A percentile compares a stretch with the other conserved stretches of the same genome.
Evolutionary conservation across 495 filamentous ascomycete species (phyloP).

Genomic region (Xylaria venustula): DNA sequence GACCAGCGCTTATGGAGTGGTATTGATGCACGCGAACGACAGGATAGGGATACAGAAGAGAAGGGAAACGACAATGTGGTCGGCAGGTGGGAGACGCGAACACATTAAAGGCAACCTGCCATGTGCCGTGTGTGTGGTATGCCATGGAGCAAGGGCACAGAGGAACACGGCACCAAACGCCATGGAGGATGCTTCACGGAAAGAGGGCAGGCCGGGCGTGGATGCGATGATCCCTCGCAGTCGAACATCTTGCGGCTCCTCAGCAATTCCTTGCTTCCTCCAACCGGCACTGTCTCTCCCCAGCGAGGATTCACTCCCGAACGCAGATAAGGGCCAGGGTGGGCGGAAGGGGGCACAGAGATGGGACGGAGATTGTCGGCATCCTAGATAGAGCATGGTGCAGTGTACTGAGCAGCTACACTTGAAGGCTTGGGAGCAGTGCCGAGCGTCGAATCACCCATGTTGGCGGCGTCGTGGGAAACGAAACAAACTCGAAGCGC

Average conservation of each 20-base stretch:
- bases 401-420: background rate
- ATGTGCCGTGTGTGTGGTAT: too few relatives aligned
- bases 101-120: conserved; percentile 27
- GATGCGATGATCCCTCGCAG: conserved; percentile 23
- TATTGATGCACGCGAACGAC: conserved; percentile 36
- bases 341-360: conserved; percentile 5
- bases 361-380: conserved; percentile 13
- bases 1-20: conserved; percentile 53
- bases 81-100: conserved; percentile 35
- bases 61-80: conserved; percentile 19
- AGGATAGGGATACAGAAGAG: conserved; percentile 30
- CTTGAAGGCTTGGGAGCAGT: background rate
- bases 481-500: conserved; percentile 16
- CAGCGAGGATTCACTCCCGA: conserved; percentile 8
- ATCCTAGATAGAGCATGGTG: background rate
- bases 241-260: conserved; percentile 18
- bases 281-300: conserved; percentile 1
- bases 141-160: conserved; percentile 10
- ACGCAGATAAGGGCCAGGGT: conserved; percentile 1
- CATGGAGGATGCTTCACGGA: conserved; percentile 27
- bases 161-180: background rate
- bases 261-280: conserved; percentile 22
- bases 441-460: conserved; percentile 10
- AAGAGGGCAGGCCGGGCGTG: conserved; percentile 26
- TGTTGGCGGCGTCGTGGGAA: conserved; percentile 16